These are phyloP conservation scores for Ammopiptanthus mongolicus DNA, from an alignment of 306 rosid species.

Conservation along the genomic window DNA sequence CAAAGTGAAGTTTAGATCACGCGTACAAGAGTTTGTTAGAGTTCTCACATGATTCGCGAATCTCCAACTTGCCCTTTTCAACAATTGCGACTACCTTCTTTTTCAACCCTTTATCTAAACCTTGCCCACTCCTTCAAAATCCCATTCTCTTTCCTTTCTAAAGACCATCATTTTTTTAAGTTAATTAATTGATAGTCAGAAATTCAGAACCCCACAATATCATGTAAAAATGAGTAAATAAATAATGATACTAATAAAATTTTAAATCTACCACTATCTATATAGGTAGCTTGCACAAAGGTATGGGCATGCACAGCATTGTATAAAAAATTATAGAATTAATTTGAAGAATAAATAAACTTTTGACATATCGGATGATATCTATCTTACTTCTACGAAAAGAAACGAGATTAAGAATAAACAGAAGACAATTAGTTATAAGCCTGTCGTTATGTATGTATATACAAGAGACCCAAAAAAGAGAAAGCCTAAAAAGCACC, in stretches of 20 bases:
- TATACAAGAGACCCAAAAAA: neutral
- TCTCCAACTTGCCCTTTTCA: slow-evolving; percentile 50
- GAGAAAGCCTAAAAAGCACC: slow-evolving; percentile 25
- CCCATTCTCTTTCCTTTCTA: neutral
- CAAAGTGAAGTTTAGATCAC: slow-evolving; percentile 50
- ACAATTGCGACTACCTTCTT: slow-evolving; percentile 38
- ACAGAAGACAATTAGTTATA: too few species aligned
- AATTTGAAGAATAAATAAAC: neutral
- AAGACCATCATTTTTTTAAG: neutral
- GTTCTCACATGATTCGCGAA: slow-evolving; percentile 68
- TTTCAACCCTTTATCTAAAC: neutral
- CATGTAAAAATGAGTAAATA: neutral
- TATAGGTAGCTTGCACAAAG: neutral
- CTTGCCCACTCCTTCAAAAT: neutral
- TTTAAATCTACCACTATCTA: neutral
- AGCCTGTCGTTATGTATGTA: neutral
- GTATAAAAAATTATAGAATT: neutral
- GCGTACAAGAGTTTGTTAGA: slow-evolving; percentile 45
- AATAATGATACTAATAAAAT: neutral
- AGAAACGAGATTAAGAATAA: neutral
- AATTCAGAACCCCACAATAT: neutral
- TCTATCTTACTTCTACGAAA: slow-evolving; percentile 21
- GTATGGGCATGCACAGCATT: slow-evolving; percentile 1
- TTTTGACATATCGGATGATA: slow-evolving; percentile 8
- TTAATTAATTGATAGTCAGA: neutral